Evolutionary conservation across 371 early-diverging fungal genomes (phyloP).

Genomic region (Mucor plumbeus): DNA sequence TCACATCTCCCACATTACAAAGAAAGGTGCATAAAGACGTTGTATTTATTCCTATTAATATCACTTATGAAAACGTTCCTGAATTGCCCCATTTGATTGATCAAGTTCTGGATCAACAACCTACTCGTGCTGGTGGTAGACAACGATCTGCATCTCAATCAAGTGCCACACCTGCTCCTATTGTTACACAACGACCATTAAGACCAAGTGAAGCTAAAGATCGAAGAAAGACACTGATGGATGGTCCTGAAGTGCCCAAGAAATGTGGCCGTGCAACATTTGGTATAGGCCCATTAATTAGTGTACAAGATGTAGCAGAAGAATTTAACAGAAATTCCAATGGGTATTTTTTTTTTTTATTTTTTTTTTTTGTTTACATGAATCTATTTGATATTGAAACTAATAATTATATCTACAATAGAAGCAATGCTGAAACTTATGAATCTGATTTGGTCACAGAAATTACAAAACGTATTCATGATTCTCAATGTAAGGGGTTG

Average conservation of each 20-base stretch:
- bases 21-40: constrained; percentile 42
- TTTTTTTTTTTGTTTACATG: not conserved
- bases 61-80: constrained; percentile 53
- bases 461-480: constrained; percentile 43
- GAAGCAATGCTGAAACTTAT: constrained; percentile 15
- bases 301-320: constrained; percentile 48
- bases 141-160: constrained; percentile 15
- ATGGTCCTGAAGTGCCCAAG: constrained; percentile 26
- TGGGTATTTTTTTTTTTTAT: constrained; percentile 16
- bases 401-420: not conserved
- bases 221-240: constrained; percentile 33
- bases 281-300: constrained; percentile 51
- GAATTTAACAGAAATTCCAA: constrained; percentile 24
- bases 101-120: constrained; percentile 51
- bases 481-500: constrained; percentile 43
- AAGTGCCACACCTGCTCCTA: not conserved
- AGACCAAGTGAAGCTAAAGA: constrained; percentile 56
- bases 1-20: not conserved
- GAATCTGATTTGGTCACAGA: constrained; percentile 34
- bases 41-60: constrained; percentile 53
- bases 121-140: constrained; percentile 14
- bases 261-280: constrained; percentile 46
- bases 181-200: constrained; percentile 12
- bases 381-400: not conserved
- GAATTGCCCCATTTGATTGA: constrained; percentile 50